phyloP scores from a whole-genome alignment of 495 filamentous ascomycete genomes.

The Aspergillus carlsbadensis region DNA sequence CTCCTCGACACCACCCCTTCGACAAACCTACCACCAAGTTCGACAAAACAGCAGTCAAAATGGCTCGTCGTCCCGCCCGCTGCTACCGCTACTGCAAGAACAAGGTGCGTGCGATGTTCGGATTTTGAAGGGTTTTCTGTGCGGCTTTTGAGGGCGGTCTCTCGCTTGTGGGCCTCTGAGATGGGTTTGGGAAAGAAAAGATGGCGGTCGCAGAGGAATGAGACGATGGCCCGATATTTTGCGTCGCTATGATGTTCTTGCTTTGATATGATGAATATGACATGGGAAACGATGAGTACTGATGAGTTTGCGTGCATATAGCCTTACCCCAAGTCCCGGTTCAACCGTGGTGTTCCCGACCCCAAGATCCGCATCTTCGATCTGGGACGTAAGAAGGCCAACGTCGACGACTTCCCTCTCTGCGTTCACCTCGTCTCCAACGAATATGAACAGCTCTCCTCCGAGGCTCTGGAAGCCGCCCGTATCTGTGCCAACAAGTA shows the following conservation, averaged over 20 bases:
- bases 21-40: slow-evolving; percentile 43
- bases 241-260: background rate
- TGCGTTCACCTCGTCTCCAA: slow-evolving; percentile 99
- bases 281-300: background rate
- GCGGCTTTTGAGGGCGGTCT: slow-evolving; percentile 31
- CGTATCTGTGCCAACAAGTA: slow-evolving; percentile 99
- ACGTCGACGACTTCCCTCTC: slow-evolving; percentile 96
- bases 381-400: slow-evolving; percentile 96
- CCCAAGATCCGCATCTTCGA: slow-evolving; percentile 99
- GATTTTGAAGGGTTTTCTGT: slow-evolving; percentile 23
- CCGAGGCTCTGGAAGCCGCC: slow-evolving; percentile 97
- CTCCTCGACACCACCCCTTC: slow-evolving; percentile 37
- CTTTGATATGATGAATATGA: background rate
- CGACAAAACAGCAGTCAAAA: slow-evolving; percentile 66
- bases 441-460: slow-evolving; percentile 98
- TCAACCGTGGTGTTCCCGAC: slow-evolving; percentile 99
- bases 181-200: slow-evolving; percentile 1
- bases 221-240: background rate
- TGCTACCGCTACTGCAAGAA: slow-evolving; percentile 99
- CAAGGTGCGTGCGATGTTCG: slow-evolving; percentile 68
- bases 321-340: slow-evolving; percentile 99
- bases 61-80: slow-evolving; percentile 97
- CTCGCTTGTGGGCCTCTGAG: slow-evolving; percentile 34
- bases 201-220: background rate
- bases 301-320: slow-evolving; percentile 31